Evolutionary conservation across 768 basidiomycete species (phyloP).

Genomic region (Amyloporia xantha): DNA sequence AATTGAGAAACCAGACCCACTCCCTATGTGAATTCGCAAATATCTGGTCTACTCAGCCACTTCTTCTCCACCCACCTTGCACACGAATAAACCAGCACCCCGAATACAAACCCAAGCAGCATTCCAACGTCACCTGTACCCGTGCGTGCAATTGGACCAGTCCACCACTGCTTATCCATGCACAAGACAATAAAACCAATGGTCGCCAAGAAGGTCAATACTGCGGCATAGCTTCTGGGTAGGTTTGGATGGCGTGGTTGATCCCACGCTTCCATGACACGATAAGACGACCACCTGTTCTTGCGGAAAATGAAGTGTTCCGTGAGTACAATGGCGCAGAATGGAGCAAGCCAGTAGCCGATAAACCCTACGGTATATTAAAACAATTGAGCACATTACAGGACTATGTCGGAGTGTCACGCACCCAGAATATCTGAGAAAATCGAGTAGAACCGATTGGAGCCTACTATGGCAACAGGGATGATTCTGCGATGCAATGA

Average conservation of each 20-base stretch:
- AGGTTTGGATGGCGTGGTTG: slow-evolving; percentile 26
- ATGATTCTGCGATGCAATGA: slow-evolving; percentile 29
- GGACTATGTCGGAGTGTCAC: slow-evolving; percentile 4
- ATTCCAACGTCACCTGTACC: slow-evolving; percentile 46
- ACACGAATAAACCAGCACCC: slow-evolving; percentile 14
- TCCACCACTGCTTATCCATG: slow-evolving; percentile 47
- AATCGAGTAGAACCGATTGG: slow-evolving; percentile 36
- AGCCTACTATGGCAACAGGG: slow-evolving; percentile 41
- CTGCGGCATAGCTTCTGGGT: slow-evolving; percentile 34
- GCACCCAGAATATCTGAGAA: slow-evolving; percentile 38
- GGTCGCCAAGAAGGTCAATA: slow-evolving; percentile 31
- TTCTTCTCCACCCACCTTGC: slow-evolving; percentile 13
- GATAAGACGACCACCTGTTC: slow-evolving; percentile 29
- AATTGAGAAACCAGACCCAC: too few species aligned
- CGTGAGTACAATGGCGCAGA: slow-evolving; percentile 31
- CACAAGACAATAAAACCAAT: slow-evolving; percentile 35
- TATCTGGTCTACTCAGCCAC: too few species aligned
- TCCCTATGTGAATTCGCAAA: too few species aligned
- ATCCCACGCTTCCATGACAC: slow-evolving; percentile 31
- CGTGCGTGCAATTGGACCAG: slow-evolving; percentile 39
- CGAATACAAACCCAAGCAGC: slow-evolving; percentile 16
- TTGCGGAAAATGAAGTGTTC: slow-evolving; percentile 42
- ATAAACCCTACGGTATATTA: slow-evolving; percentile 29
- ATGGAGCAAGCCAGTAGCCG: slow-evolving; percentile 38
- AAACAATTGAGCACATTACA: not conserved